Base-by-base conservation (phyloP, 2,329 filamentous ascomycete genomes). In the Cercospora zeina region DNA sequence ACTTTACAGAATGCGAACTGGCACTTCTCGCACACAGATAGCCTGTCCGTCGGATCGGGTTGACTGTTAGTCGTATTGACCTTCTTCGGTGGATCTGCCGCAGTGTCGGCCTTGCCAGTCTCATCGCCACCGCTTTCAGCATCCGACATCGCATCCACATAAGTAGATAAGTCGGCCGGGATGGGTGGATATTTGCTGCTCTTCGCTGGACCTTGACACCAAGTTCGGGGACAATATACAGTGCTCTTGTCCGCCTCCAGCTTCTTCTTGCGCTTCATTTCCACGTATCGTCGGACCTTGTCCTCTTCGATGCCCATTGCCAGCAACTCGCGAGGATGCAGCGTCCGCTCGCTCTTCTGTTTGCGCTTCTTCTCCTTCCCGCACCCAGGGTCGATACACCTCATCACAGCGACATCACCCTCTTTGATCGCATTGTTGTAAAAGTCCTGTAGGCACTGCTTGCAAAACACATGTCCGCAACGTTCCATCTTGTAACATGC, bases 401-500 rank as follows among this genome's bases (percentile, higher is more conserved):
- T 88, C 31, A 99, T 88, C 7, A 85, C 85, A 54, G 86, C 82
- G 16, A 99, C 80, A 70, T 96, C 88, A 0, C 95, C 95, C 72
- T 96, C 90, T 0, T 81, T 86, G 70, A 99, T 97, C 67, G 91
- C 92, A 66, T 87, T 88, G 68, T 89, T 91, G 81, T 96, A 97
- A 69, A 93, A 97, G 69, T 93, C 91, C 65, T 90, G 88, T 2
- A 99, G 80, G 72, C 95, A 99, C n/a, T 85, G 77, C 16, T 88
- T 79, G 75, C 95, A 99, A 73, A 97, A 99, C 37, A 97, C 91
- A 73, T 99, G 93, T 0, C 86, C 87, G 75, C 95, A 99, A 62
- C 88, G 86, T 50, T 89, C 77, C 82, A 97, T 87, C 45, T 86
- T 85, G 77, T 97, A 89, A 74, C 95, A 68, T 14, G 81, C 83